Conservation (phyloP, 768 basidiomycete species). For the Jaapia argillacea region DNA sequence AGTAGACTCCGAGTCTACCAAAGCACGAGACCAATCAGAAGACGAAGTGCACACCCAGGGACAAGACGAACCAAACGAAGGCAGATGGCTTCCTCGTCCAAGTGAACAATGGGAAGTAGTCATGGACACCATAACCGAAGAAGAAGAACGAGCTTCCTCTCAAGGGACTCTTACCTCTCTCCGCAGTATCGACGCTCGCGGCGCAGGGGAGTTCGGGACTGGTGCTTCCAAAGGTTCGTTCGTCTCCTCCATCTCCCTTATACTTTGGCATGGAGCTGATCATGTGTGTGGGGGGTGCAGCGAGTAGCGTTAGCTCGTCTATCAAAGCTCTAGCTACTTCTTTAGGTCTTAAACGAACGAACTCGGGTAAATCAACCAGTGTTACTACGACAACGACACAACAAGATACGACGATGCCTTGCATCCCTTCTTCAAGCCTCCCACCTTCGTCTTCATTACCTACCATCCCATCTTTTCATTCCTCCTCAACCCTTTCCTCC, state of each 20-base stretch:
- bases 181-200: slow-evolving; percentile 24
- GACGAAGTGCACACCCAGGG: background rate
- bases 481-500: no score
- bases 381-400: slow-evolving; percentile 14
- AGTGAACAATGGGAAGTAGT: slow-evolving; percentile 82
- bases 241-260: background rate
- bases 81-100: slow-evolving; percentile 33
- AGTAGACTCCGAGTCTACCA: slow-evolving; percentile 18
- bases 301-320: slow-evolving; percentile 54
- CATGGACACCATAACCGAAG: slow-evolving; percentile 73
- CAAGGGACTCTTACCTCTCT: slow-evolving; percentile 38
- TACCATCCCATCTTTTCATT: no score
- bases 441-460: slow-evolving; percentile 7
- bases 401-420: no score
- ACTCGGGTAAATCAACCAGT: slow-evolving; percentile 20
- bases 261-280: background rate
- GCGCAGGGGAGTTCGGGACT: slow-evolving; percentile 63
- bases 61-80: slow-evolving; percentile 4
- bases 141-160: slow-evolving; percentile 41
- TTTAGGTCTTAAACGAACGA: slow-evolving; percentile 53
- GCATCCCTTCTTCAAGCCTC: slow-evolving; percentile 11
- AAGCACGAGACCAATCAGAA: background rate
- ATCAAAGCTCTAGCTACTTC: slow-evolving; percentile 71
- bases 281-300: no score
- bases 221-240: slow-evolving; percentile 51